These are phyloP conservation scores for Podila minutissima DNA, from an alignment of 192 early-diverging fungal genomes.

Conservation along the genomic window DNA sequence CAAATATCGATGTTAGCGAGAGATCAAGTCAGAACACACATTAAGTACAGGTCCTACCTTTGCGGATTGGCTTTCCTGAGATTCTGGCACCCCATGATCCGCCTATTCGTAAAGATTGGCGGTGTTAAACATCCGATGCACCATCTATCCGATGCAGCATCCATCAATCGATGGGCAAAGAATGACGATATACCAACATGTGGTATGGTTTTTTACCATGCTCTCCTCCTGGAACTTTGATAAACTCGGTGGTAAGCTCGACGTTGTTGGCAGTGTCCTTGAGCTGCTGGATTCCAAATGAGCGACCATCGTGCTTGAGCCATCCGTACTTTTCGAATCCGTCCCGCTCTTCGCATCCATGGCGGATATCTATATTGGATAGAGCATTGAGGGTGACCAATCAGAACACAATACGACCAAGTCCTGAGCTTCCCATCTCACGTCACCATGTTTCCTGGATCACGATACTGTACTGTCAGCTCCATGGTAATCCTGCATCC, in stretches of 20 bases:
- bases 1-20: background rate
- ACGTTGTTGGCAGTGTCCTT: constrained; percentile 74
- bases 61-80: constrained; percentile 68
- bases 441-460: background rate
- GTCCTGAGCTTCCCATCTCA: too few species aligned
- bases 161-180: too few species aligned
- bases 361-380: constrained; percentile 73
- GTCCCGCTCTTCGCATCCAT: constrained; percentile 93
- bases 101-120: constrained; percentile 46
- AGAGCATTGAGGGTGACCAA: background rate
- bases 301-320: constrained; percentile 85
- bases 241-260: constrained; percentile 75
- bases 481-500: constrained; percentile 64
- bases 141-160: background rate
- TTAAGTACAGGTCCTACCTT: constrained; percentile 36
- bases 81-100: constrained; percentile 85
- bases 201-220: constrained; percentile 53
- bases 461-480: constrained; percentile 54
- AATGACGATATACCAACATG: background rate
- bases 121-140: background rate
- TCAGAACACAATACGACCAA: too few species aligned
- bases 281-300: constrained; percentile 80
- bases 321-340: constrained; percentile 85
- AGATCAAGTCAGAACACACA: background rate
- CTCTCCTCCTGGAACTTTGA: constrained; percentile 74